Conservation (phyloP, 2,329 filamentous ascomycete genomes). For the Simplicillium sp. region DNA sequence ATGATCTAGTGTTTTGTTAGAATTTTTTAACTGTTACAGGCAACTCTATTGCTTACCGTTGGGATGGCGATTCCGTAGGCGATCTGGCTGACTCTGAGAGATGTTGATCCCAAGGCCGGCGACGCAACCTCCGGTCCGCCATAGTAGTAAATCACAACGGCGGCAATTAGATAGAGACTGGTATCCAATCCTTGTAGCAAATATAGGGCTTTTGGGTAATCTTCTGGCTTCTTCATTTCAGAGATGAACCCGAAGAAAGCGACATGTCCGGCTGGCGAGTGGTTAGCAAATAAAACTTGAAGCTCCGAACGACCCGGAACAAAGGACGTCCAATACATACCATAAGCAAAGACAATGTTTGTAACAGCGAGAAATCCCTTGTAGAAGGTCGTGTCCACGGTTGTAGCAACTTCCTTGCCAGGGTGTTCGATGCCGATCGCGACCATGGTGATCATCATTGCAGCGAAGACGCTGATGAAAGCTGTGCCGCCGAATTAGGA, state of each 20-base stretch:
- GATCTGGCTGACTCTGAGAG: conserved; percentile 29
- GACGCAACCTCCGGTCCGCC: conserved; percentile 35
- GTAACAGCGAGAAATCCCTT: conserved; percentile 47
- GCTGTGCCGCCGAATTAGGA: conserved; percentile 5
- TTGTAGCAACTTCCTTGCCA: conserved; percentile 4
- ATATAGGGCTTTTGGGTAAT: conserved; percentile 17
- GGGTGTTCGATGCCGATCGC: conserved; percentile 38
- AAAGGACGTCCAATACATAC: neutral
- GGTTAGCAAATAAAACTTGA: neutral
- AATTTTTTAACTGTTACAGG: neutral
- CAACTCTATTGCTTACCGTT: neutral
- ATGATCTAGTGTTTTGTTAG: neutral
- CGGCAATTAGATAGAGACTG: conserved; percentile 20
- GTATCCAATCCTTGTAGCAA: conserved; percentile 16
- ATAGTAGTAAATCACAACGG: conserved; percentile 32
- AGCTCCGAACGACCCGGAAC: neutral
- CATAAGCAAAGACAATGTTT: conserved; percentile 59
- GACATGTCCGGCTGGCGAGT: conserved; percentile 16
- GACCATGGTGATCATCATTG: conserved; percentile 45
- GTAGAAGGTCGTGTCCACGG: conserved; percentile 27
- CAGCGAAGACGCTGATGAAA: conserved; percentile 41
- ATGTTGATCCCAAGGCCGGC: conserved; percentile 35
- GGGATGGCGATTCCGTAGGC: conserved; percentile 29
- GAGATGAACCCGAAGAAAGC: conserved; percentile 22
- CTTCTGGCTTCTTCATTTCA: conserved; percentile 21